Base-by-base conservation (phyloP, 2,329 filamentous ascomycete species). In the Phaeosphaeriaceae sp. region DNA sequence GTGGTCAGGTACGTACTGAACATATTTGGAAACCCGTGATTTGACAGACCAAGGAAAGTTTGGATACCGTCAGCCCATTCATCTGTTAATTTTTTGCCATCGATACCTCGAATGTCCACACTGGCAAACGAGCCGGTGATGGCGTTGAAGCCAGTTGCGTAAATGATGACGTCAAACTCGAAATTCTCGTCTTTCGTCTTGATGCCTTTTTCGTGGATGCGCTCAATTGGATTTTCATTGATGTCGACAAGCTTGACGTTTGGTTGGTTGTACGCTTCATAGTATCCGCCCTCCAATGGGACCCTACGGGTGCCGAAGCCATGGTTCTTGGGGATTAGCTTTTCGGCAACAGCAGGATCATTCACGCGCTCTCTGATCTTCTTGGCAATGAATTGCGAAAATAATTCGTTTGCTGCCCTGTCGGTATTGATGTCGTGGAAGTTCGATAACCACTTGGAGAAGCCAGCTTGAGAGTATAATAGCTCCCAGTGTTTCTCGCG, bases 141-240 rank as follows among this genome's bases (percentile, higher is more conserved):
- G 4, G 82, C 82, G 61, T 80, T 78, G 55, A 80, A 81, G 13
- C 79, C 79, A 3, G 79, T 81, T 2, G 78, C 79, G 17, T 78
- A 69, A 43, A 76, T 75, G 15, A 80, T 66, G 13, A 78, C 64
- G 52, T 80, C 78, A 49, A 80, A 71, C 22, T 79, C 76, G 24
- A 72, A 69, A 44, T 69, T 61, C 55, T 68, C 77, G 32, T 80
- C 71, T 1, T 64, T 64, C 1, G 75, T 79, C 17, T 77, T 69
- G 60, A 86, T 75, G 15, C 77, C 78, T 3, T 64, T 73, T 26
- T 71, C 69, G 10, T 70, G 68, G n/a, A 79, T 70, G 7, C 61
- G 52, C 26, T 66, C 59, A 50, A 80, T 77, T 0, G 78, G 75
- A 5, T 80, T 67, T 28, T 72, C 70, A 52, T 74, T 71, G 56